Conservation (phyloP, 176 grass and related monocot genomes). For the Hordeum vulgare region DNA sequence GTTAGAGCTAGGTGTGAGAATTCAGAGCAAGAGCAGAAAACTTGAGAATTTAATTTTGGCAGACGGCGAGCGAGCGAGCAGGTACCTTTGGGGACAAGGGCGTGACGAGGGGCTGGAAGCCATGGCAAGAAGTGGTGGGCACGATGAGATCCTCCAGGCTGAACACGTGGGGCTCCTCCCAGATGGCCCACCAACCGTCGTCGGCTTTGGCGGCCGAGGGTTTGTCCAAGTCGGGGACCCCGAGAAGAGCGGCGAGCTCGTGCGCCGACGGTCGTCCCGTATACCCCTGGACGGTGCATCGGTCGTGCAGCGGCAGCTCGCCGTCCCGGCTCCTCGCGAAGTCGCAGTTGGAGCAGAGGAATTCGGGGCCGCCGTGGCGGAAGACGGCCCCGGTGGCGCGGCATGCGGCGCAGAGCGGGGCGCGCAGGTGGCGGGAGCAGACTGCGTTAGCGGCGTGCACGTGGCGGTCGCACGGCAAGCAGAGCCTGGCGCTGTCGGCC, state of each 20-base stretch:
- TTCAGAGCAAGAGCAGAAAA: background rate
- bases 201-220: background rate
- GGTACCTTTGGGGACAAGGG: slow-evolving; percentile 64
- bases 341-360: slow-evolving; percentile 93
- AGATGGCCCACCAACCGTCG: slow-evolving; percentile 34
- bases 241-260: slow-evolving; percentile 43
- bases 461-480: slow-evolving; percentile 74
- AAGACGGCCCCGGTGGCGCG: slow-evolving; percentile 42
- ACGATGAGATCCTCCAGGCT: slow-evolving; percentile 82
- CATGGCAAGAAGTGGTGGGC: slow-evolving; percentile 75
- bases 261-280: slow-evolving; percentile 24
- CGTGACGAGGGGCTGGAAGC: slow-evolving; percentile 67
- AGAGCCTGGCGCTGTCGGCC: slow-evolving; percentile 71
- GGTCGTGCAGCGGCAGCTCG: slow-evolving; percentile 17
- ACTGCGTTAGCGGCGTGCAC: slow-evolving; percentile 97
- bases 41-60: background rate
- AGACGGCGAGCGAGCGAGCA: background rate
- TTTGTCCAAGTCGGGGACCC: slow-evolving; percentile 50
- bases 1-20: background rate
- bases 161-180: slow-evolving; percentile 68
- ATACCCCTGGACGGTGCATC: slow-evolving; percentile 31
- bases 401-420: slow-evolving; percentile 71
- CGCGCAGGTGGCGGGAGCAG: slow-evolving; percentile 72
- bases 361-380: slow-evolving; percentile 20
- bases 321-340: slow-evolving; percentile 40